Evolutionary conservation across 2,329 filamentous ascomycete species (phyloP), one percentile per base, ranked within the genome.

Genomic region (Paramyrothecium sp.): DNA sequence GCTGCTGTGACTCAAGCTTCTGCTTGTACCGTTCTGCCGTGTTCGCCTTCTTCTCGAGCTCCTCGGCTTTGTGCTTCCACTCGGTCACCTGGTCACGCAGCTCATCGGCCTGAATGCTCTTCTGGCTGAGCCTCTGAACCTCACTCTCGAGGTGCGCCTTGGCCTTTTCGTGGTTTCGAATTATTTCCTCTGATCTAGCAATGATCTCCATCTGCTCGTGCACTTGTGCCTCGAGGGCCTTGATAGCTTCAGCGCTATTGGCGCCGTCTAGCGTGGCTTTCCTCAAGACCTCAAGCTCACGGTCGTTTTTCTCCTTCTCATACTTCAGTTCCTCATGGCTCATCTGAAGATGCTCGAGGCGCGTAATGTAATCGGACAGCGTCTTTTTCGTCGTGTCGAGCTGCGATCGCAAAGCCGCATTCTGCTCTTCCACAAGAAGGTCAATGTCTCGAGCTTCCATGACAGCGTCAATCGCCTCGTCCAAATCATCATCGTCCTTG

Each of bases 161-260:
- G 11, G 63, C 61, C 56, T 67, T 69, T 49, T 72, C 67, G 56
- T 73, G 67, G 22, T 64, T 69, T 12, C 73, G 70, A 52, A 76
- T 75, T n/a, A 60, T 63, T 69, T 93, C 90, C 63, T 91, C 84
- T 22, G 79, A 82, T 34, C 69, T 67, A 44, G 86, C 85, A 66
- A 93, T 92, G 53, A 91, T 78, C 57, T 88, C 81, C 69, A 91
- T 87, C 65, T 89, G 86, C 64, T 91, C 85, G 46, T 83, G 82
- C 22, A 88, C 75, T 62, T 82, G 81, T 48, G 76, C 74, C 63
- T 87, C 78, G 63, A 89, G 74, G 58, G 79, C 72, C 72, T 77
- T 76, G 60, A 85, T 80, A 53, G 80, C 74, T 55, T 81, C 77
- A 21, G 75, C 80, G 68, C 75, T 83, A 70, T 76, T 77, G 71